These are phyloP conservation scores for Botrytis tulipae DNA, from an alignment of 2,329 filamentous ascomycete genomes.

Conservation along the genomic window DNA sequence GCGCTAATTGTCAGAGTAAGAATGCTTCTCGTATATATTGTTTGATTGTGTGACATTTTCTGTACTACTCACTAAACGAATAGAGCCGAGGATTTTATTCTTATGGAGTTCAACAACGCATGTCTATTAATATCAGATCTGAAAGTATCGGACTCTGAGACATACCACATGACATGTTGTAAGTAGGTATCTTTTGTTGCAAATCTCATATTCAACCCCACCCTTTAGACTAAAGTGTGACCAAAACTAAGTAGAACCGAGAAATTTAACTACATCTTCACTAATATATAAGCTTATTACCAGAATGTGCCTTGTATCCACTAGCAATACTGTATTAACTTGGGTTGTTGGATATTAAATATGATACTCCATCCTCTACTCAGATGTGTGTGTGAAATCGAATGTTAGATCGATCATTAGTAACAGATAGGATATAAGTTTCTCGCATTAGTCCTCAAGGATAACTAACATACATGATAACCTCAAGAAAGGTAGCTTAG, in stretches of 20 bases:
- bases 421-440: background rate
- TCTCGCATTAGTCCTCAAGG: too few relatives aligned
- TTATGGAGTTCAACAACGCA: background rate
- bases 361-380: background rate
- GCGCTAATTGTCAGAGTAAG: background rate
- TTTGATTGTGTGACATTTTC: background rate
- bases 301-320: background rate
- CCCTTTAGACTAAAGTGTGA: background rate
- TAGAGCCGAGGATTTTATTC: background rate
- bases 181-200: background rate
- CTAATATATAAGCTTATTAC: background rate
- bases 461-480: background rate
- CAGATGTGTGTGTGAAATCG: rapidly evolving
- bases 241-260: background rate
- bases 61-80: background rate
- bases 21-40: background rate
- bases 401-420: background rate
- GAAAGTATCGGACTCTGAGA: background rate
- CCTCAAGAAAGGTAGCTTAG: background rate
- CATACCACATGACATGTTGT: background rate
- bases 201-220: background rate
- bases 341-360: background rate
- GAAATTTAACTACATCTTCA: background rate
- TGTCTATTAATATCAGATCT: background rate
- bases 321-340: background rate